Conservation (phyloP, 352 stramenopile genomes). For the Globisporangium viniferum region DNA sequence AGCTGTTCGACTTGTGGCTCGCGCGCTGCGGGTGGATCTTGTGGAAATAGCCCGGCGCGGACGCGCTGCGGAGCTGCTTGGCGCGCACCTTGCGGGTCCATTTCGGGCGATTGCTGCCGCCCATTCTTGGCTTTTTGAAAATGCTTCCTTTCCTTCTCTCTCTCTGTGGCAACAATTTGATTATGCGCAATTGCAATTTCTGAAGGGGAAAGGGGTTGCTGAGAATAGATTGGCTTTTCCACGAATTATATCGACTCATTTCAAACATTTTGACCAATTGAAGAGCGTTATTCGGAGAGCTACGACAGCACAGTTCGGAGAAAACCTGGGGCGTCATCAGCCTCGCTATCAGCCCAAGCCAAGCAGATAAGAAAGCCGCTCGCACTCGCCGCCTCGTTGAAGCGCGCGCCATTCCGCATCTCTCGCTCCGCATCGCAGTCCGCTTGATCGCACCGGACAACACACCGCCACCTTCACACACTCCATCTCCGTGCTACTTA, state of each 20-base stretch:
- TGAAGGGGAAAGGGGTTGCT: background rate
- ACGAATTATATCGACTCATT: background rate
- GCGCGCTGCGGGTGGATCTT: conserved; percentile 12
- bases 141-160: background rate
- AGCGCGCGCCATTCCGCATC: background rate
- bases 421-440: conserved; percentile 1
- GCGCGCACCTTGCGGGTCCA: conserved; percentile 10
- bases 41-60: conserved; percentile 1
- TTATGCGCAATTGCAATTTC: background rate
- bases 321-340: background rate
- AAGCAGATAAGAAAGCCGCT: background rate
- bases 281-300: background rate
- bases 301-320: background rate
- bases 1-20: background rate
- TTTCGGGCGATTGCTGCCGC: conserved; percentile 4
- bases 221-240: background rate
- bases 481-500: background rate
- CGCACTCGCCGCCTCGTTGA: background rate
- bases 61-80: conserved; percentile 9
- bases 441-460: background rate
- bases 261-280: background rate
- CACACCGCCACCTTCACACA: background rate
- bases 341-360: background rate
- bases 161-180: background rate
- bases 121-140: conserved; percentile 2